Percentiles rank a stretch among this genome's conserved stretches.
Evolutionary conservation across 768 basidiomycete genomes (phyloP).

Genomic region (Sarcomyxa edulis): DNA sequence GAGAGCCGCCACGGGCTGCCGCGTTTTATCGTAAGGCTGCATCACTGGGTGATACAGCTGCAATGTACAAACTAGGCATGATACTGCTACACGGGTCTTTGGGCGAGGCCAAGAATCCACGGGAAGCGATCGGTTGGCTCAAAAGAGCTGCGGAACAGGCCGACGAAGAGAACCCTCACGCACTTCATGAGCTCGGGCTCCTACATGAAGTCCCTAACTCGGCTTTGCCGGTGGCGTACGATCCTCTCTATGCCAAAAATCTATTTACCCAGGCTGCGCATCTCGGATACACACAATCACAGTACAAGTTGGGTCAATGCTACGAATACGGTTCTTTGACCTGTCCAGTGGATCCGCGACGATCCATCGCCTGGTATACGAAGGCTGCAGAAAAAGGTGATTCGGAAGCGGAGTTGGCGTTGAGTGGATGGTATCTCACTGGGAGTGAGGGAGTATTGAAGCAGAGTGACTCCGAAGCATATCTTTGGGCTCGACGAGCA

Average conservation of each 20-base stretch:
- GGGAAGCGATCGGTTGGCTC: slow-evolving; percentile 94
- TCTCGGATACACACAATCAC: slow-evolving; percentile 88
- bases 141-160: slow-evolving; percentile 94
- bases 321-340: slow-evolving; percentile 88
- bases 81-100: slow-evolving; percentile 83
- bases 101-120: slow-evolving; percentile 76
- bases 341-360: slow-evolving; percentile 88
- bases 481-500: slow-evolving; percentile 93
- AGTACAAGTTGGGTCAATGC: slow-evolving; percentile 93
- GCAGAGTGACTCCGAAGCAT: slow-evolving; percentile 98
- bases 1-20: slow-evolving; percentile 83
- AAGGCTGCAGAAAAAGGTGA: slow-evolving; percentile 97
- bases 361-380: slow-evolving; percentile 98
- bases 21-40: slow-evolving; percentile 97
- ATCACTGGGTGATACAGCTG: slow-evolving; percentile 92
- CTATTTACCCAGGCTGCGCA: slow-evolving; percentile 89
- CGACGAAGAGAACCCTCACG: slow-evolving; percentile 97
- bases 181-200: slow-evolving; percentile 90
- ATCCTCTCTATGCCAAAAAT: slow-evolving; percentile 77
- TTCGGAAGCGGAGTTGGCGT: slow-evolving; percentile 88
- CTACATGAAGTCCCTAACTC: slow-evolving; percentile 72
- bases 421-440: slow-evolving; percentile 98
- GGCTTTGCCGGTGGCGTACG: slow-evolving; percentile 67
- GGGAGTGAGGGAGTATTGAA: slow-evolving; percentile 93
- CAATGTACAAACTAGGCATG: slow-evolving; percentile 99